phyloP scores from a whole-genome alignment of 805 yeast species.

The Kuraishia borneana region DNA sequence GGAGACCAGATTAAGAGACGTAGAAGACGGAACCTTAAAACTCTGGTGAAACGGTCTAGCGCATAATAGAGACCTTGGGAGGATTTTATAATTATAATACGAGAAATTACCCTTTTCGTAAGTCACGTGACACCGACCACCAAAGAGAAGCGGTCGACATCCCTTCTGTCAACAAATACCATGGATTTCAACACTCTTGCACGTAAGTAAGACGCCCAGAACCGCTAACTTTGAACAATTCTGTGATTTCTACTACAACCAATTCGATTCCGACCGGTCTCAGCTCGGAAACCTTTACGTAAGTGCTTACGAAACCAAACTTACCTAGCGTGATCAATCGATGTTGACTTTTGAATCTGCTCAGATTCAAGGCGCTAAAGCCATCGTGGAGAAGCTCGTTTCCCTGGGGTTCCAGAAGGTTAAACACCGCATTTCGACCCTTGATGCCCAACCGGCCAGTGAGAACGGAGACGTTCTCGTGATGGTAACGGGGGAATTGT shows the following conservation, averaged over 20 bases:
- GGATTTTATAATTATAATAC: no score
- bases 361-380: conserved; percentile 90
- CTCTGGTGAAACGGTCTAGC: no score
- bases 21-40: background rate
- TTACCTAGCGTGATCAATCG: conserved; percentile 68
- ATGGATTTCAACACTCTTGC: conserved; percentile 37
- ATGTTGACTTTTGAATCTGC: conserved; percentile 95
- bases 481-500: conserved; percentile 93
- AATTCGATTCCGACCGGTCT: conserved; percentile 85
- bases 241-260: conserved; percentile 90
- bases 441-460: conserved; percentile 97
- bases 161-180: conserved; percentile 8
- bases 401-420: conserved; percentile 89
- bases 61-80: no score
- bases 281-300: conserved; percentile 86
- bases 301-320: conserved; percentile 11
- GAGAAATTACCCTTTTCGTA: no score
- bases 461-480: conserved; percentile 88
- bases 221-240: conserved; percentile 45
- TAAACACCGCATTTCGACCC: conserved; percentile 83
- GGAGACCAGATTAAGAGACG: conserved; percentile 4
- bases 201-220: conserved; percentile 13
- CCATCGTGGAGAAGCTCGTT: conserved; percentile 83
- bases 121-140: no score
- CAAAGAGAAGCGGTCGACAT: no score